Conservation (phyloP, 192 early-diverging fungal genomes). For the Backusella mclennaniae region DNA sequence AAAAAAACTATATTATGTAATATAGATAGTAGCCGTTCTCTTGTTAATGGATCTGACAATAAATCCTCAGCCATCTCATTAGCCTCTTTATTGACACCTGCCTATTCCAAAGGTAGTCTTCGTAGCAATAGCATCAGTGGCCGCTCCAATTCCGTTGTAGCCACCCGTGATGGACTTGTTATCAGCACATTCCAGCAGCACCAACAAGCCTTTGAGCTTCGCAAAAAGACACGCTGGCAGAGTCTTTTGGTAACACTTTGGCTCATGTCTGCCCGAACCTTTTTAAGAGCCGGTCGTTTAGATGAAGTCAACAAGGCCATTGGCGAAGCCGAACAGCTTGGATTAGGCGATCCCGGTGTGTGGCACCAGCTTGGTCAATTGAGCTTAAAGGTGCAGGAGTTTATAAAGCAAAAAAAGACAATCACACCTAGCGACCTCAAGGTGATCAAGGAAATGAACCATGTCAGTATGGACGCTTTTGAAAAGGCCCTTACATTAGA, state of each 20-base stretch:
- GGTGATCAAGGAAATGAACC: constrained; percentile 51
- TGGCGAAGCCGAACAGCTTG: constrained; percentile 6
- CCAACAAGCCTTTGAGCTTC: constrained; percentile 10
- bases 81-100: constrained; percentile 13
- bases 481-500: constrained; percentile 13
- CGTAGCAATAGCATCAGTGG: constrained; percentile 12
- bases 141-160: not conserved
- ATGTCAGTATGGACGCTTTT: constrained; percentile 41
- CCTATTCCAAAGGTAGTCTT: constrained; percentile 16
- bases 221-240: constrained; percentile 11
- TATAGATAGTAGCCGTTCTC: constrained; percentile 9
- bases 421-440: constrained; percentile 26
- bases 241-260: constrained; percentile 12
- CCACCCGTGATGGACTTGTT: not conserved
- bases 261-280: constrained; percentile 8
- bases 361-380: constrained; percentile 42
- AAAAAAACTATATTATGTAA: not conserved
- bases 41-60: not conserved
- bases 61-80: constrained; percentile 1
- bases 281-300: not conserved
- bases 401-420: not conserved
- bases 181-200: constrained; percentile 11
- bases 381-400: constrained; percentile 1
- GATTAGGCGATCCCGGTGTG: constrained; percentile 15
- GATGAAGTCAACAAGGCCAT: constrained; percentile 14